phyloP scores from a whole-genome alignment of 2,329 filamentous ascomycete genomes.

The Colletotrichum sp. region DNA sequence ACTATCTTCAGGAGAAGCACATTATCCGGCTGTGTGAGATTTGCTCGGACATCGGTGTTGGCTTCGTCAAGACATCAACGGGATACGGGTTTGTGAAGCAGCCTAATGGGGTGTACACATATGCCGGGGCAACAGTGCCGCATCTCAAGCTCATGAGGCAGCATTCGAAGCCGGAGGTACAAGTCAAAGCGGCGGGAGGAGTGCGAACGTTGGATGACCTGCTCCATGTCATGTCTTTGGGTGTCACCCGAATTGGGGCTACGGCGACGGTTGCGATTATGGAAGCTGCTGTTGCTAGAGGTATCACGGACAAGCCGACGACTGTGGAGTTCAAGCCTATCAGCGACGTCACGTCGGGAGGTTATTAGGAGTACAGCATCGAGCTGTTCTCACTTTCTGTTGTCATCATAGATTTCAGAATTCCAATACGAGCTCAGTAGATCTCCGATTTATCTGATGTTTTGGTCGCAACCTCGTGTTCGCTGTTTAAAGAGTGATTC shows the following conservation, averaged over 20 bases:
- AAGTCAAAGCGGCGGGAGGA: slow-evolving; percentile 64
- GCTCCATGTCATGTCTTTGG: slow-evolving; percentile 56
- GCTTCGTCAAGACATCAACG: slow-evolving; percentile 65
- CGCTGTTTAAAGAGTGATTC: neutral
- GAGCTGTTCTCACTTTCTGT: neutral
- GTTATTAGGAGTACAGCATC: neutral
- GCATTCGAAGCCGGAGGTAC: slow-evolving; percentile 44
- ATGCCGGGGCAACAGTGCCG: slow-evolving; percentile 55
- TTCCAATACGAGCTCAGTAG: neutral
- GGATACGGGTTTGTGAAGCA: slow-evolving; percentile 67
- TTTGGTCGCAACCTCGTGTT: neutral
- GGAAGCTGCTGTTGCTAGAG: slow-evolving; percentile 55
- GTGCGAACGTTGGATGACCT: slow-evolving; percentile 62
- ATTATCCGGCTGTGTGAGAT: slow-evolving; percentile 59
- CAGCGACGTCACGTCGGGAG: neutral
- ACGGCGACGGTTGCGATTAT: slow-evolving; percentile 60
- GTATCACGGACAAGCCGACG: slow-evolving; percentile 41
- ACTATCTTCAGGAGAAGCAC: slow-evolving; percentile 55
- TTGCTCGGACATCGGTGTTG: slow-evolving; percentile 54
- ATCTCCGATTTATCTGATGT: neutral
- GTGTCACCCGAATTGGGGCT: slow-evolving; percentile 60
- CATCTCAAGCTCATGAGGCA: slow-evolving; percentile 60
- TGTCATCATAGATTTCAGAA: neutral
- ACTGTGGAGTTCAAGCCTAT: neutral
- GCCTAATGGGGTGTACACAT: slow-evolving; percentile 53